Base-by-base conservation (phyloP, 2,329 filamentous ascomycete genomes). In the Incumbomyces lentus region DNA sequence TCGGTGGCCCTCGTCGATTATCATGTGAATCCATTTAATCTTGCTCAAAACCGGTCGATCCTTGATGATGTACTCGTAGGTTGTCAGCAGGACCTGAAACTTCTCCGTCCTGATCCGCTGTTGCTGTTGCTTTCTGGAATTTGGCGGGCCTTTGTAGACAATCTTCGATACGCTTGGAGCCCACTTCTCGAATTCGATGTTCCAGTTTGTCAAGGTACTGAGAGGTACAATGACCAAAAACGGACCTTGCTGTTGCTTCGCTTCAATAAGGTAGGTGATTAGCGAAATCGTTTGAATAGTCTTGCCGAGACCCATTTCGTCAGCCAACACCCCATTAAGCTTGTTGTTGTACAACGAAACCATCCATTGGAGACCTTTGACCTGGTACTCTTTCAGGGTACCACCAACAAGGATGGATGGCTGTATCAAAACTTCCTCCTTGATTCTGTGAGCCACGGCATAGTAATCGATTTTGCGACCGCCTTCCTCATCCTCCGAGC, bases 1-100 rank as follows among this genome's bases (percentile, higher is more conserved):
- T 64, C 92, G 88, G 67, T 98, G 92, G 69, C 92, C 92, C 73
- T 98, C 92, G 60, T 98, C 92, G 55, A 98, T 92, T 59, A 98
- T 96, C 92, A 98, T 96, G 70, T 98, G 92, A 59, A 95, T 84
- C 92, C 92, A 98, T 69, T 96, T 96, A 69, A 98, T 90, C 74
- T 96, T 96, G 73, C 86, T 93, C 11, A 98, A 71, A 56, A 98
- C 75, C 0, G 90, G 90, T 31, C 92, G 81, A 61, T 98, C 92
- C 70, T 96, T 98, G 77, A 98, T 98, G 68, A 98, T 93, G 69
- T 96, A 98, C 65, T 98, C 92, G 69, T 98, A 98, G 0, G 92
- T 98, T 1, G 92, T 98, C 49, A 98, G 76, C 10, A 98, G 72
- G 40, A 98, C 92, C 65, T 98, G 92, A 76, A 98, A 98, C 47